phyloP scores from a whole-genome alignment of 2,329 filamentous ascomycete genomes.

The Fusarium xyrophilum region DNA sequence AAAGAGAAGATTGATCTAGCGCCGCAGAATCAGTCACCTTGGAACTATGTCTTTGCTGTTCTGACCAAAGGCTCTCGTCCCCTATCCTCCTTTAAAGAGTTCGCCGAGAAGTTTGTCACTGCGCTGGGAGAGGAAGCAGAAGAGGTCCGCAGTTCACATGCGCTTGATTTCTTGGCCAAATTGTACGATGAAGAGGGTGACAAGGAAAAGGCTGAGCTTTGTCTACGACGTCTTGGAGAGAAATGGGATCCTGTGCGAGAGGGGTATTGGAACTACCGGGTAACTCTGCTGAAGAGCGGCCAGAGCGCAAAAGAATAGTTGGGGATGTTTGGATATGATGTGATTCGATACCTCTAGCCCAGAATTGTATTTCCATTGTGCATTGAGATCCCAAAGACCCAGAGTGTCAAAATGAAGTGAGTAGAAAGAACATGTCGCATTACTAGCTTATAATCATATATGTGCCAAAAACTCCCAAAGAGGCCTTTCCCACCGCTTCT shows the following conservation, averaged over 20 bases:
- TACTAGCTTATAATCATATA: constrained; percentile 42
- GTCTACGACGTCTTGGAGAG: constrained; percentile 75
- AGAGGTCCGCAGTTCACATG: constrained; percentile 67
- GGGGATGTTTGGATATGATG: neutral
- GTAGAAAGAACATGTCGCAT: constrained; percentile 35
- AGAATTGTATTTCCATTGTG: neutral
- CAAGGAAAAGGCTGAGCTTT: constrained; percentile 69
- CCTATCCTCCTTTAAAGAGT: constrained; percentile 55
- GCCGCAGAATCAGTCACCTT: constrained; percentile 92
- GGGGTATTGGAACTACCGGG: constrained; percentile 84
- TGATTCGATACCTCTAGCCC: neutral
- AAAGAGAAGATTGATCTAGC: constrained; percentile 76
- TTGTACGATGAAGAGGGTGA: constrained; percentile 66
- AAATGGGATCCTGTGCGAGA: constrained; percentile 91
- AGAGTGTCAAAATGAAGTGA: neutral
- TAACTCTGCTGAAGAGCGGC: constrained; percentile 38
- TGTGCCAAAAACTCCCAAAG: constrained; percentile 34
- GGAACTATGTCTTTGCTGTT: constrained; percentile 88
- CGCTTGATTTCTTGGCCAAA: constrained; percentile 75
- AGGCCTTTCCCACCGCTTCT: constrained; percentile 22
- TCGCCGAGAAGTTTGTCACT: constrained; percentile 60
- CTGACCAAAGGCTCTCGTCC: constrained; percentile 69
- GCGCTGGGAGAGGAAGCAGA: constrained; percentile 56
- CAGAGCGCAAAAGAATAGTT: constrained; percentile 13
- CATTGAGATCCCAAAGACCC: neutral